phyloP scores from a whole-genome alignment of 305 asterid species.

The Fraxinus sp. region DNA sequence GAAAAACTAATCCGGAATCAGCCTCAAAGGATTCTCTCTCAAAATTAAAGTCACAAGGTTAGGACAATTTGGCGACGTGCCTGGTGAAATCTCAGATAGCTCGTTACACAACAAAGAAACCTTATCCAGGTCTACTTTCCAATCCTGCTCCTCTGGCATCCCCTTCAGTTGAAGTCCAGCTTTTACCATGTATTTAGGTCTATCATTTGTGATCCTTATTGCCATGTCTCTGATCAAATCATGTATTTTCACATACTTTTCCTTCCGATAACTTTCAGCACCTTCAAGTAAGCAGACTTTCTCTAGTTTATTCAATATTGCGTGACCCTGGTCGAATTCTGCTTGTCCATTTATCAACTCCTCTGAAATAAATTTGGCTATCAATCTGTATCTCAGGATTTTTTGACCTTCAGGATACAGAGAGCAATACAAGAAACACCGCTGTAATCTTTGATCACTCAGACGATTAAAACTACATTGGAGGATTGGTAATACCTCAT shows the following conservation, averaged over 20 bases:
- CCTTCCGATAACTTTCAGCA: background rate
- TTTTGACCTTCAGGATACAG: conserved; percentile 24
- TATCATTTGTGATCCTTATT: conserved; percentile 8
- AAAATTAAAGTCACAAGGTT: background rate
- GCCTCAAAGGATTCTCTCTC: background rate
- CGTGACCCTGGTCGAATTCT: conserved; percentile 26
- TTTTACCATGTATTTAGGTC: conserved; percentile 19
- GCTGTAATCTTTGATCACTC: background rate
- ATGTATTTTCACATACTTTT: conserved; percentile 20
- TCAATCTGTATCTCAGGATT: conserved; percentile 18
- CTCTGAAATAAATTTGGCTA: conserved; percentile 4
- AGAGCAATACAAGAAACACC: conserved; percentile 3
- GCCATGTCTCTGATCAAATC: conserved; percentile 31
- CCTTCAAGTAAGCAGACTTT: conserved; percentile 19
- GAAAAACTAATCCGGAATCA: background rate
- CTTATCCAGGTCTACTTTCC: conserved; percentile 14
- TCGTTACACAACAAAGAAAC: background rate
- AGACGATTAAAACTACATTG: conserved; percentile 13
- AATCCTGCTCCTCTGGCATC: conserved; percentile 16
- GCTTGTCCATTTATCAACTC: background rate
- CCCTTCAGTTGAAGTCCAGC: conserved; percentile 6
- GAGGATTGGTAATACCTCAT: conserved; percentile 15
- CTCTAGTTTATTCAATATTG: conserved; percentile 22
- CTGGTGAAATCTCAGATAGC: background rate
- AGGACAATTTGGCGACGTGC: background rate